Base-by-base conservation (phyloP, 352 stramenopile genomes). In the Globisporangium perplexum region DNA sequence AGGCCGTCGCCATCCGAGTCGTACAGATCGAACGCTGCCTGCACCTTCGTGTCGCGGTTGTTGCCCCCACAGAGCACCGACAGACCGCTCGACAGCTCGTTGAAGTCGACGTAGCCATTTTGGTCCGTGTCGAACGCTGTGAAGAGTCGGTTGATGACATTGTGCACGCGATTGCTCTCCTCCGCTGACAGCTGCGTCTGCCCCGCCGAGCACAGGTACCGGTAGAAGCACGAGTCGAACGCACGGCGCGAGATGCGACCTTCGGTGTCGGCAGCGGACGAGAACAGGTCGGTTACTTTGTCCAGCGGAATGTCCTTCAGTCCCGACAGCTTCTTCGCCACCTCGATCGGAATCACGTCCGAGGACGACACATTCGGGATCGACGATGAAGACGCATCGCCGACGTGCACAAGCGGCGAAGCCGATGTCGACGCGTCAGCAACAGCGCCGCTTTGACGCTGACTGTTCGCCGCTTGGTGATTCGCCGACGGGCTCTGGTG, bases 1-100 rank as follows among this genome's bases (percentile, higher is more conserved):
- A 90, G 69, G 2, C 88, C 88, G 47, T 95, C 85, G 15, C 70
- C 71, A 60, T 95, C 87, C 23, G 65, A 74, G 60, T 96, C 86
- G 42, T 93, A 94, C 22, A 95, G 65, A 53, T 90, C 79, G 59
- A 96, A 95, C 1, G 82, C 86, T 7, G 79, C 76, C 36, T 79
- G 57, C 20, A 93, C 74, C 33, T 89, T 94, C 4, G 71, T 70
- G 47, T 92, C 75, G 11, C 68, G 75, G 47, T 53, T 71, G 18
- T 62, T 66, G 44, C 69, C 74, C 18, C 74, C 72, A 24, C 82
- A 92, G 30, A 92, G 50, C 45, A 90, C 79, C 1, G 82, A 92
- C 0, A 92, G 45, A 0, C 82, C 79, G 51, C 82, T 86, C 2
- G 83, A 69, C 12, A 96, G 71, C 39, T 96, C 82, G 54, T 83